Conservation (phyloP, 345 rosid genomes). For the Lepidium africanum region DNA sequence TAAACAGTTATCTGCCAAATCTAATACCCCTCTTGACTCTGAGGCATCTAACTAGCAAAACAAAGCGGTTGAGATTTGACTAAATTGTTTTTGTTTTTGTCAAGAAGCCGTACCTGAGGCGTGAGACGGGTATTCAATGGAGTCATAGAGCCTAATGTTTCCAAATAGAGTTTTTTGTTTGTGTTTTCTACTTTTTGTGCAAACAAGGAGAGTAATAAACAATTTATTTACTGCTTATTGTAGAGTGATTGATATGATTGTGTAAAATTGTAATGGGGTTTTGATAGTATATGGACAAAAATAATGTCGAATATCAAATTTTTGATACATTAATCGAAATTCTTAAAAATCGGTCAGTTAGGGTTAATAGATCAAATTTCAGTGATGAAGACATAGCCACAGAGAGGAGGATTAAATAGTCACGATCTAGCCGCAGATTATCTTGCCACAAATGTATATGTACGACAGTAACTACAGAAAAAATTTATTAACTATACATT, state of each 20-base stretch:
- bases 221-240: neutral
- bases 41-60: slow-evolving; percentile 1
- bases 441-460: too few relatives aligned
- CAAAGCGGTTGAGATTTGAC: neutral
- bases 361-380: too few relatives aligned
- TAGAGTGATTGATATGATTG: neutral
- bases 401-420: too few relatives aligned
- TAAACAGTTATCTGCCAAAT: neutral
- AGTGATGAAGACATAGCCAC: too few relatives aligned
- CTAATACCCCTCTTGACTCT: neutral
- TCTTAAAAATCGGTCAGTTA: too few relatives aligned
- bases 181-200: neutral
- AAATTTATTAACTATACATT: too few relatives aligned
- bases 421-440: too few relatives aligned
- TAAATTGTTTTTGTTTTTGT: neutral
- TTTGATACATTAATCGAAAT: too few relatives aligned
- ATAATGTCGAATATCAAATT: neutral
- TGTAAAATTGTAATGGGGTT: neutral
- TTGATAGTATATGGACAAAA: neutral
- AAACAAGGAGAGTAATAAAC: neutral
- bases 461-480: too few relatives aligned
- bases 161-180: neutral
- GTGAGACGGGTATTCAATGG: neutral
- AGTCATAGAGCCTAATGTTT: neutral
- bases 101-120: neutral